Evolutionary conservation across 306 rosid species (phyloP).

Genomic region (Vachellia pachyceras): DNA sequence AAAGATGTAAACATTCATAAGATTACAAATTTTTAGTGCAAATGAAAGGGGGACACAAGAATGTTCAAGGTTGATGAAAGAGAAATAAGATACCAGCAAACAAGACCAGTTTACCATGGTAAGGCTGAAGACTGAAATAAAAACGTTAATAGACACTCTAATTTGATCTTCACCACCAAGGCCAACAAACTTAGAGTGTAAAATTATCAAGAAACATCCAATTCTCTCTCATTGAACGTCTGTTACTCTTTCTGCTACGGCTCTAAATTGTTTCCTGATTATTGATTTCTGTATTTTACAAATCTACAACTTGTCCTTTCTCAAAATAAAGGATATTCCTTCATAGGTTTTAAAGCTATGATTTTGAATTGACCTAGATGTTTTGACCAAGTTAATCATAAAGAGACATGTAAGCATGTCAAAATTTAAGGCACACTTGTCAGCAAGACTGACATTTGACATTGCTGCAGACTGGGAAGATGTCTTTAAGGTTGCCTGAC

Average conservation of each 20-base stretch:
- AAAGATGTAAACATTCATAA: neutral
- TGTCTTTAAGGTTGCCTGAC: conserved; percentile 89
- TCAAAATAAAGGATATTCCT: conserved; percentile 4
- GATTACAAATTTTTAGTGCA: neutral
- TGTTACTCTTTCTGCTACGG: neutral
- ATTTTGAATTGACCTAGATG: neutral
- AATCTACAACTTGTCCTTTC: neutral
- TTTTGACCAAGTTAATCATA: neutral
- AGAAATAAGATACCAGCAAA: neutral
- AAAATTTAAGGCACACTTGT: neutral
- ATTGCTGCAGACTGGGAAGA: conserved; percentile 84
- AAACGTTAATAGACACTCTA: neutral
- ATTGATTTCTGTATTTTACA: conserved; percentile 5
- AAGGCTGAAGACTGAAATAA: neutral
- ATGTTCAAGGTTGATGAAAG: neutral
- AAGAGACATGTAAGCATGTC: neutral
- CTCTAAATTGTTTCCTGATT: conserved; percentile 25
- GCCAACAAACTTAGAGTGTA: neutral
- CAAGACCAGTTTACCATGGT: too few species aligned
- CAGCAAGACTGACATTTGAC: neutral
- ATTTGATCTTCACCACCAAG: neutral
- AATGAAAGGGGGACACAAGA: neutral
- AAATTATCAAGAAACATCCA: neutral
- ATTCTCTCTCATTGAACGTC: conserved; percentile 19
- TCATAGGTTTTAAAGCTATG: neutral